Base-by-base conservation (phyloP, 352 stramenopile genomes). In the Phytophthora pinifolia region DNA sequence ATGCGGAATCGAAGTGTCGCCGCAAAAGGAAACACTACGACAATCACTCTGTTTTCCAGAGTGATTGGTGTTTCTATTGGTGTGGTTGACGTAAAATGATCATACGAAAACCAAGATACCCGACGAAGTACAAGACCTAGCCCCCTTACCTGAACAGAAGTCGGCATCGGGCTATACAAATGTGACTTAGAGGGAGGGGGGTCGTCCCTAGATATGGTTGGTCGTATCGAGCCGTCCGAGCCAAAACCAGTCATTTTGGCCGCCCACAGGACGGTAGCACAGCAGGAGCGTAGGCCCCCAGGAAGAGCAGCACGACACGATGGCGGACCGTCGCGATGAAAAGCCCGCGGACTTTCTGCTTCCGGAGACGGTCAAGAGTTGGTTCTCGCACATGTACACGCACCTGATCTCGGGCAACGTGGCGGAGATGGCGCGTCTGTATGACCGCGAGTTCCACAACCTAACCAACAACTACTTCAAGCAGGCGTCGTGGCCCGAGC, bases 381-480 rank as follows among this genome's bases (percentile, higher is more conserved):
- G 82, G 82, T 94, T 95, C 71, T 83, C 80, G 56, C 81, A 88
- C 63, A 85, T 93, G 61, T 92, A 92, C 73, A 94, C 82, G 68
- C 71, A 88, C 65, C 65, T 95, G 36, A 85, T 92, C 56, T 80
- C 70, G 49, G 82, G 82, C 74, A 93, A 95, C 56, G 75, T 86
- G 54, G 27, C 54, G 33, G 86, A 95, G 54, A 94, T 95, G 83
- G 70, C 75, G 59, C 82, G 82, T 9, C 74, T 95, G 54, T 95
- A 95, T 65, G 84, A 94, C 74, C 85, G 84, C 63, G 86, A 95
- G 55, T 95, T 94, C 72, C 78, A 87, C 64, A 87, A 74, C 52
- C 65, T 95, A 34, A 95, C 86, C 34, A 92, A 86, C 67, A 95
- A 92, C 68, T 98, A 98, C 80, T 99, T 98, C 78, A 92, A 93